Conservation (phyloP, 2,329 filamentous ascomycete genomes). For the Colletotrichum falcatum region DNA sequence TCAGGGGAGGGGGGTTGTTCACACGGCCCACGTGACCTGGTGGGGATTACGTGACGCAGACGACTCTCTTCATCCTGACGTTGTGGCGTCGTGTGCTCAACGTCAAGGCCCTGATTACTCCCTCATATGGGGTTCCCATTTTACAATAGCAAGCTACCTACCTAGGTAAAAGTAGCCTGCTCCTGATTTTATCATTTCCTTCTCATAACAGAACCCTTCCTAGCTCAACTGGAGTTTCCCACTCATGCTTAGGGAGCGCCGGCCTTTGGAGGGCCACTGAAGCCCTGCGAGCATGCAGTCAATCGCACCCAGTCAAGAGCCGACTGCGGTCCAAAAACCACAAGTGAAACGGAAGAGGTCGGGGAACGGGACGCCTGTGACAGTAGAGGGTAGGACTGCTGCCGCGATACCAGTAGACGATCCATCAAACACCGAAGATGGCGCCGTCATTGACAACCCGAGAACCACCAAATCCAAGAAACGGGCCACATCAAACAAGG, state of each 20-base stretch:
- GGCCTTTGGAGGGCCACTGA: neutral
- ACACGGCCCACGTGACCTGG: constrained; percentile 51
- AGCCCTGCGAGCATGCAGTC: neutral
- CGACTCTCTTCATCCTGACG: constrained; percentile 15
- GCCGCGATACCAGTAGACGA: neutral
- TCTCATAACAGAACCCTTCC: no score
- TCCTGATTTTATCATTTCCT: no score
- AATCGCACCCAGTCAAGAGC: neutral
- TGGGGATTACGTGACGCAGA: constrained; percentile 50
- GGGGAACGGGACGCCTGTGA: constrained; percentile 27
- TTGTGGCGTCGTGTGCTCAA: constrained; percentile 13
- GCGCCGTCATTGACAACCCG: neutral
- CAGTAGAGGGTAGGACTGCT: neutral
- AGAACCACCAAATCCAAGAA: constrained; percentile 24
- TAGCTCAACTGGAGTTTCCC: no score
- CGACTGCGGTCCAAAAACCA: constrained; percentile 14
- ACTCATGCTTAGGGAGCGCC: neutral
- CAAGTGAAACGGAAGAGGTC: constrained; percentile 36
- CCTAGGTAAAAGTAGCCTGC: neutral
- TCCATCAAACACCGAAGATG: neutral
- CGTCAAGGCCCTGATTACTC: neutral
- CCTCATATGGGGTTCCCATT: neutral
- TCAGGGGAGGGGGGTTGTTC: no score
- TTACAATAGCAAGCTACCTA: neutral
- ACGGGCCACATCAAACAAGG: constrained; percentile 34